These are phyloP conservation scores for Bipolaris sorokiniana DNA, from an alignment of 2,329 filamentous ascomycete species.

Conservation along the genomic window DNA sequence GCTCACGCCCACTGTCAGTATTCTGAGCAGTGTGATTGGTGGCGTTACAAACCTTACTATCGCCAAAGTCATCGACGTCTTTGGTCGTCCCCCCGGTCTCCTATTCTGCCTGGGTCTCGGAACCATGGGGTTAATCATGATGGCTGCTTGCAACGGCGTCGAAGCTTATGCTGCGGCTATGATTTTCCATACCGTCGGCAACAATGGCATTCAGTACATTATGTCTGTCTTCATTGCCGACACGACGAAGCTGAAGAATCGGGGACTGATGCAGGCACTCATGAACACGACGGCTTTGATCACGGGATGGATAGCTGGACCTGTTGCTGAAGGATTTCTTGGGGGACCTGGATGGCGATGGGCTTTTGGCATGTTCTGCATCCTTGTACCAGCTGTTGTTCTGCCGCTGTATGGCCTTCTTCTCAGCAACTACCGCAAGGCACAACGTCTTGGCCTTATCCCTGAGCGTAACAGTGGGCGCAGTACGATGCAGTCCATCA, in stretches of 20 bases:
- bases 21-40: conserved; percentile 42
- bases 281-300: conserved; percentile 26
- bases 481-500: conserved; percentile 54
- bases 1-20: conserved; percentile 40
- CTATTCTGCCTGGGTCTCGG: conserved; percentile 28
- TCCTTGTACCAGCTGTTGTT: conserved; percentile 65
- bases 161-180: conserved; percentile 66
- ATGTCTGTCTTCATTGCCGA: conserved; percentile 69
- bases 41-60: conserved; percentile 46
- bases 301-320: conserved; percentile 29
- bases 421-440: conserved; percentile 63
- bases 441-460: conserved; percentile 60
- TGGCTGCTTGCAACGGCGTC: conserved; percentile 66
- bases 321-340: conserved; percentile 49
- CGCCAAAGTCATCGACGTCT: conserved; percentile 50
- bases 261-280: conserved; percentile 65
- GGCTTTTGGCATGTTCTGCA: conserved; percentile 69
- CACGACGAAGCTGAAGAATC: conserved; percentile 67
- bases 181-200: conserved; percentile 69
- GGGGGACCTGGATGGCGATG: conserved; percentile 64
- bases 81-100: conserved; percentile 47
- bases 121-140: conserved; percentile 61
- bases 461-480: conserved; percentile 51
- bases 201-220: conserved; percentile 57
- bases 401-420: conserved; percentile 65